Base-by-base conservation (phyloP, 768 basidiomycete genomes). In the Pleurotus citrinopileatus region DNA sequence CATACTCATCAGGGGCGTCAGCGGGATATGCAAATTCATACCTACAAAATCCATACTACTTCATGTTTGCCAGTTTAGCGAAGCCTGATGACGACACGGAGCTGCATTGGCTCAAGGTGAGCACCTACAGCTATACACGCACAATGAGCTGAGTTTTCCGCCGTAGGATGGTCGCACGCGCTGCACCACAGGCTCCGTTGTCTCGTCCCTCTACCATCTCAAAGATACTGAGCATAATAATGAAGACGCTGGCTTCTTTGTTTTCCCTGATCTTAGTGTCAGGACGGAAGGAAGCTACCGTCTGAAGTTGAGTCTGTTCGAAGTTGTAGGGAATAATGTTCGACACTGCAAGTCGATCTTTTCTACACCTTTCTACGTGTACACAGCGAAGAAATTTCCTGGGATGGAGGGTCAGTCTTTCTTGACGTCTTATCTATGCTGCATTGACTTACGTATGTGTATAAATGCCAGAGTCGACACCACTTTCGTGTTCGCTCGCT, bases 351-450 rank as follows among this genome's bases (percentile, higher is more conserved):
- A 91, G 63, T 89, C 87, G 0, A 92, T 94, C 54, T 89, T 87
- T 69, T 94, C 92, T 0, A 82, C 86, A 1, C 83, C 90, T 0
- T 98, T 98, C 70, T 93, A 94, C 58, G 95, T 97, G 9, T 97
- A 94, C 67, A 94, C 94, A 0, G 91, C 93, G 13, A 97, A 97
- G 79, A 94, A 94, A 70, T 97, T 96, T 65, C 94, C 94, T 0
- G 94, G 94, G 22, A 95, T 95, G 91, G 91, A 93, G 77, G 87
- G 93, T 91, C 59, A 22, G 83, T 70, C 8, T 36, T 23, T 40
- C 5, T 52, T 42, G 9, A 26, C 9, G 28, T 50, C n/a, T n/a
- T n/a, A n/a, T n/a, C n/a, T n/a, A n/a, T n/a, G n/a, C n/a, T n/a
- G n/a, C n/a, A n/a, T n/a, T n/a, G n/a, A n/a, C n/a, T n/a, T n/a